Evolutionary conservation across 768 basidiomycete genomes (phyloP).

Genomic region (Lactarius sanguifluus): DNA sequence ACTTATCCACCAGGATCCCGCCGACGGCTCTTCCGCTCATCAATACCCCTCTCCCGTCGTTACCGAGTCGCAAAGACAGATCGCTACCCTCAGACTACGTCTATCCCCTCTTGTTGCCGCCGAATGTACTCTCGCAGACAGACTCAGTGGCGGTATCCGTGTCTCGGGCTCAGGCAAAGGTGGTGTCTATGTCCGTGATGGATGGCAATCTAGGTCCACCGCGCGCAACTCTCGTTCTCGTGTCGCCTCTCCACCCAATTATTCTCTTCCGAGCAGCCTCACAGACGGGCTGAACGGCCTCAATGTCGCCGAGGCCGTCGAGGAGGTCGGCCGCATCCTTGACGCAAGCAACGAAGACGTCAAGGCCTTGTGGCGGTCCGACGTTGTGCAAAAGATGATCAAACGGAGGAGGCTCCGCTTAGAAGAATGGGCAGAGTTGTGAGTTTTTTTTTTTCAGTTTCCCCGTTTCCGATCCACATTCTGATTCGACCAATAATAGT

Average conservation of each 20-base stretch:
- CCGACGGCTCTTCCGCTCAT: slow-evolving; percentile 10
- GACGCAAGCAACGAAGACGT: slow-evolving; percentile 62
- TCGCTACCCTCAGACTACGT: slow-evolving; percentile 49
- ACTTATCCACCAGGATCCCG: slow-evolving; percentile 2
- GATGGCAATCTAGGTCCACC: slow-evolving; percentile 74
- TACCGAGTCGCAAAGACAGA: slow-evolving; percentile 25
- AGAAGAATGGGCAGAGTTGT: slow-evolving; percentile 91
- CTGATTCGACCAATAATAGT: slow-evolving; percentile 41
- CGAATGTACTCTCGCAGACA: slow-evolving; percentile 65
- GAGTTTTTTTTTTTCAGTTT: slow-evolving; percentile 38
- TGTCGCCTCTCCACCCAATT: slow-evolving; percentile 5
- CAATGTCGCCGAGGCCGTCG: slow-evolving; percentile 22
- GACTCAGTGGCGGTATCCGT: slow-evolving; percentile 70
- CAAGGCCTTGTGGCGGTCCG: slow-evolving; percentile 68
- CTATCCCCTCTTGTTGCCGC: slow-evolving; percentile 59
- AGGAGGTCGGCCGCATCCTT: slow-evolving; percentile 43
- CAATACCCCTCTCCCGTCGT: slow-evolving; percentile 6
- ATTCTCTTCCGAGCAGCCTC: background rate
- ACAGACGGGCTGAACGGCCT: slow-evolving; percentile 10
- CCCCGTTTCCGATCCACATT: background rate
- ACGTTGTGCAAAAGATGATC: slow-evolving; percentile 67
- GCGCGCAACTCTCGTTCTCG: slow-evolving; percentile 35
- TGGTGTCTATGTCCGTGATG: slow-evolving; percentile 72
- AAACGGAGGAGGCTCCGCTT: slow-evolving; percentile 67
- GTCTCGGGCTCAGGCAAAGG: slow-evolving; percentile 77